Evolutionary conservation across 805 yeast species (phyloP).

Genomic region (Metschnikowia cerradonensis): DNA sequence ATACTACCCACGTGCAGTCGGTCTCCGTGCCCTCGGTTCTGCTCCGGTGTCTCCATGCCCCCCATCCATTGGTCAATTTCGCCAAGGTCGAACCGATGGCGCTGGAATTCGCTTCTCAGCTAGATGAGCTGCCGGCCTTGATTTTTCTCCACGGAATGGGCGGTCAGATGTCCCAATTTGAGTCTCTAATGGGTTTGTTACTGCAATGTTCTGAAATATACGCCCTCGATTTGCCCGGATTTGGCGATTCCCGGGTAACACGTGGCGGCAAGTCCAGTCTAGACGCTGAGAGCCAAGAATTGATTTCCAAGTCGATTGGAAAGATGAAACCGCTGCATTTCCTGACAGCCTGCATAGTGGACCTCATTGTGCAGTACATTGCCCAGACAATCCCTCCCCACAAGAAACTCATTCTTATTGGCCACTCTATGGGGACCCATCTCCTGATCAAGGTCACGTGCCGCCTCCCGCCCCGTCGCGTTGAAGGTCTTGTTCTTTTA

Average conservation of each 20-base stretch:
- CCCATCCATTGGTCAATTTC: conserved; percentile 43
- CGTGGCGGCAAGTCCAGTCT: conserved; percentile 16
- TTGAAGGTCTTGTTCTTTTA: conserved; percentile 46
- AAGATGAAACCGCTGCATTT: conserved; percentile 41
- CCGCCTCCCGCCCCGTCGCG: conserved; percentile 31
- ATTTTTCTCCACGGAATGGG: conserved; percentile 85
- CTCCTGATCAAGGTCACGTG: conserved; percentile 45
- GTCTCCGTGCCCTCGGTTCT: conserved; percentile 29
- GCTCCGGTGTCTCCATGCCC: conserved; percentile 42
- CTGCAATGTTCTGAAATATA: conserved; percentile 60
- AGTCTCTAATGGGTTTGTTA: conserved; percentile 60
- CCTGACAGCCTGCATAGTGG: conserved; percentile 38
- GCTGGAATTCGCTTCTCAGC: conserved; percentile 28
- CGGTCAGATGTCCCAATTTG: conserved; percentile 85
- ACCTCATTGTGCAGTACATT: conserved; percentile 36
- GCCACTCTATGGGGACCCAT: conserved; percentile 75
- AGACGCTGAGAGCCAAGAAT: conserved; percentile 28
- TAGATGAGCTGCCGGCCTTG: conserved; percentile 53
- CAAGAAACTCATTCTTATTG: conserved; percentile 48
- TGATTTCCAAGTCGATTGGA: conserved; percentile 26
- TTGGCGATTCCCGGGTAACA: conserved; percentile 52
- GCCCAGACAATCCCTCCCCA: conserved; percentile 34
- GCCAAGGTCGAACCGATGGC: conserved; percentile 15
- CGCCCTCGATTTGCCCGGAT: conserved; percentile 84
- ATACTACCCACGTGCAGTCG: conserved; percentile 16